Conservation (phyloP, 768 basidiomycete genomes). For the Tricholoma saponaceum region DNA sequence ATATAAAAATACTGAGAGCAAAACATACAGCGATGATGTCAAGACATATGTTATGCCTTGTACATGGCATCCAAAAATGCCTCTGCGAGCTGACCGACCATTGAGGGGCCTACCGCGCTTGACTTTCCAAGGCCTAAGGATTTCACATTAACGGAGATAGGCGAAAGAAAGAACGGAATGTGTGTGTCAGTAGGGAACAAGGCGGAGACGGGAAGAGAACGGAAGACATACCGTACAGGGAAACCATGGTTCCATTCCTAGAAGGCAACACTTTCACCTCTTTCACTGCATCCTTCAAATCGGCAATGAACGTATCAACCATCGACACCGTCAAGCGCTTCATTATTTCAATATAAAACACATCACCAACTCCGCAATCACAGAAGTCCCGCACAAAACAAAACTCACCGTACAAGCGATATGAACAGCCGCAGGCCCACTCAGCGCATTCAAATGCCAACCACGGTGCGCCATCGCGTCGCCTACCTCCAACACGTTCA, state of each 20-base stretch:
- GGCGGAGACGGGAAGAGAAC: conserved; percentile 1
- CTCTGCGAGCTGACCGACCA: conserved; percentile 76
- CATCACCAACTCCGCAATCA: conserved; percentile 7
- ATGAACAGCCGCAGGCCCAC: conserved; percentile 78
- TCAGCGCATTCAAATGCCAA: conserved; percentile 90
- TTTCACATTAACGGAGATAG: neutral
- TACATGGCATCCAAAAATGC: conserved; percentile 81
- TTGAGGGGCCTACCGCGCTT: conserved; percentile 74
- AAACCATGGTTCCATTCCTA: conserved; percentile 86
- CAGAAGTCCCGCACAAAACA: neutral
- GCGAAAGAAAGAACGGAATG: neutral
- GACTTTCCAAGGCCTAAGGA: conserved; percentile 75
- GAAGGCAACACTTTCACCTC: conserved; percentile 63
- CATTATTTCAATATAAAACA: neutral
- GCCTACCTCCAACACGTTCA: conserved; percentile 86
- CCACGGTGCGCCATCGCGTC: conserved; percentile 83
- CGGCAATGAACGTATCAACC: conserved; percentile 77
- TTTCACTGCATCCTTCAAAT: conserved; percentile 73
- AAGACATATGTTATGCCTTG: conserved; percentile 47
- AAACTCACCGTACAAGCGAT: conserved; percentile 85
- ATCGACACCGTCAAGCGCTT: conserved; percentile 77
- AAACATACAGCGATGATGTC: neutral
- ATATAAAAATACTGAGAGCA: neutral
- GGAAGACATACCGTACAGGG: conserved; percentile 68
- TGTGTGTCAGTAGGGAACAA: neutral